Conservation (phyloP, 2,329 filamentous ascomycete species). For the Cephalotrichum gorgonifer region DNA sequence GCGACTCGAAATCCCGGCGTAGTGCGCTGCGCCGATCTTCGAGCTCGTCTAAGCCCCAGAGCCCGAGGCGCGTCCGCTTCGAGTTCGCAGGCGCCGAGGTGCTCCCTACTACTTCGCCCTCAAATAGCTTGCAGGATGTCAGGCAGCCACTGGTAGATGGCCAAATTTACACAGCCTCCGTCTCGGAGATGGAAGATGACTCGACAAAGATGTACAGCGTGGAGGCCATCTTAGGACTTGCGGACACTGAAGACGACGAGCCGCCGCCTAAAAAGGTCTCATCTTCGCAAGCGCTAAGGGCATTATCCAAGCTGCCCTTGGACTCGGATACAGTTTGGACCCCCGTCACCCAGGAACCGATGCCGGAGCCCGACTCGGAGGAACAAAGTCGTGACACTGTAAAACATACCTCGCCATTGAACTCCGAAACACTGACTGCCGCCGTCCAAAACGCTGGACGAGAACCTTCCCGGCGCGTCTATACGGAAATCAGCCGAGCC, state of each 20-base stretch:
- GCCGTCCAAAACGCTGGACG: neutral
- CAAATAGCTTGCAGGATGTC: constrained; percentile 1
- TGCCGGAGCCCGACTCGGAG: constrained; percentile 15
- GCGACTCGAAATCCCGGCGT: constrained; percentile 36
- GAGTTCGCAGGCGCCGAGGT: constrained; percentile 51
- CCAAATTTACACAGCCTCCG: constrained; percentile 4
- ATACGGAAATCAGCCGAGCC: neutral
- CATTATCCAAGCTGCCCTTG: constrained; percentile 38
- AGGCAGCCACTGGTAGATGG: neutral
- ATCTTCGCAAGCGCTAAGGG: constrained; percentile 42
- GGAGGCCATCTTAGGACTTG: constrained; percentile 19
- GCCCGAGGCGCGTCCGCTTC: constrained; percentile 53
- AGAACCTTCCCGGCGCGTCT: too few relatives aligned
- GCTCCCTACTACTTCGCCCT: constrained; percentile 46
- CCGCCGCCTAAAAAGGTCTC: constrained; percentile 42
- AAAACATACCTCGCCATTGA: constrained; percentile 8
- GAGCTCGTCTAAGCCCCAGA: constrained; percentile 38
- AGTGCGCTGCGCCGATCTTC: constrained; percentile 49
- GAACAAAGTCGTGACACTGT: constrained; percentile 5
- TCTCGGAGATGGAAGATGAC: constrained; percentile 1
- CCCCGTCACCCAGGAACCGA: constrained; percentile 24
- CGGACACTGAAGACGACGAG: constrained; percentile 20
- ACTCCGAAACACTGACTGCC: neutral
- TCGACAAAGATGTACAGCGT: constrained; percentile 11
- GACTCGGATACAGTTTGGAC: constrained; percentile 43